Evolutionary conservation across 306 rosid genomes (phyloP).

Genomic region (Glycine latifolia): DNA sequence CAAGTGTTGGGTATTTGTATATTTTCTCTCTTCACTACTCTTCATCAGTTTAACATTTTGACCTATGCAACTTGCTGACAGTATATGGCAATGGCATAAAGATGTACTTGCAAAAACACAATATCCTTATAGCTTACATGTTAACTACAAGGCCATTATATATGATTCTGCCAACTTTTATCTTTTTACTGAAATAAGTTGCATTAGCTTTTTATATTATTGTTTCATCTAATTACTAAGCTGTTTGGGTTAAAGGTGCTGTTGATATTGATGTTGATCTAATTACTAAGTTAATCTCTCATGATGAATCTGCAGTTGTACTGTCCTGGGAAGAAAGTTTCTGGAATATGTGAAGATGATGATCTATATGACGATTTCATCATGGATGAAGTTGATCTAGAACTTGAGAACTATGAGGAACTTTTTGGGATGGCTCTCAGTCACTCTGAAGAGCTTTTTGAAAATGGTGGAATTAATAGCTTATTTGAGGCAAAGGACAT

Average conservation of each 20-base stretch:
- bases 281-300: conserved; percentile 47
- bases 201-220: background rate
- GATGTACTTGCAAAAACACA: conserved; percentile 17
- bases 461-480: conserved; percentile 94
- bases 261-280: background rate
- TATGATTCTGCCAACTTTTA: conserved; percentile 14
- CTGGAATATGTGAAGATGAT: conserved; percentile 61
- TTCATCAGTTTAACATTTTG: background rate
- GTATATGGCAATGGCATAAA: conserved; percentile 10
- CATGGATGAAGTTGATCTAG: conserved; percentile 87
- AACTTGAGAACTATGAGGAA: conserved; percentile 89
- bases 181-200: conserved; percentile 24
- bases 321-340: conserved; percentile 60
- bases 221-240: conserved; percentile 46
- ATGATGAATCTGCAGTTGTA: conserved; percentile 63
- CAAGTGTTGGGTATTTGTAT: conserved; percentile 20
- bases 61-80: conserved; percentile 32
- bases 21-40: conserved; percentile 16
- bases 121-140: conserved; percentile 17
- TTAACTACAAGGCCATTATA: conserved; percentile 18
- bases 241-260: background rate
- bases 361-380: conserved; percentile 69
- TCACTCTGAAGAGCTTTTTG: conserved; percentile 86
- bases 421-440: conserved; percentile 82
- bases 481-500: conserved; percentile 72